These are phyloP conservation scores for Agrocybe praecox DNA, from an alignment of 768 basidiomycete genomes.

Conservation along the genomic window DNA sequence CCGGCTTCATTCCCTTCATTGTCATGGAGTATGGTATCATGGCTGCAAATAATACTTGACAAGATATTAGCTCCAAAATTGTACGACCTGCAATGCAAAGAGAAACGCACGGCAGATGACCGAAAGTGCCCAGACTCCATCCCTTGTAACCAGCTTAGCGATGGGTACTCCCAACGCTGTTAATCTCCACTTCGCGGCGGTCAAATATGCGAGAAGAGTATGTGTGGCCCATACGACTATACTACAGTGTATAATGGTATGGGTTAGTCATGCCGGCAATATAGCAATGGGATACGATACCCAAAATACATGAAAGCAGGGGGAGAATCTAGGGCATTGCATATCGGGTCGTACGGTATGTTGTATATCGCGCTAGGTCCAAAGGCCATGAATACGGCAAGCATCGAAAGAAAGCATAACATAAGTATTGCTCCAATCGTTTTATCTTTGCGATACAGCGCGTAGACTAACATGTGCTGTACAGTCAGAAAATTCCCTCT, in stretches of 20 bases:
- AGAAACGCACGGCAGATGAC: slow-evolving; percentile 1
- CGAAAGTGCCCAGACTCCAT: neutral
- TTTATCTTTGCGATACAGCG: slow-evolving; percentile 1
- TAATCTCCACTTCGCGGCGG: neutral
- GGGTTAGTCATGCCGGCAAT: neutral
- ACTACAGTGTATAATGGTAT: neutral
- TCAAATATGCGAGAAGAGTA: neutral
- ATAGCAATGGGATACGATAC: neutral
- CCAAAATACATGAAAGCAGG: neutral
- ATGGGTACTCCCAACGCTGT: neutral
- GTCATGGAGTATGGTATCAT: neutral
- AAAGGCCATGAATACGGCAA: neutral
- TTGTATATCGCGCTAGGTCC: neutral
- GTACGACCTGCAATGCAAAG: neutral
- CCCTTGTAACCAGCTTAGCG: neutral
- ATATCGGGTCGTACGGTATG: slow-evolving; percentile 1
- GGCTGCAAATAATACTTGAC: neutral
- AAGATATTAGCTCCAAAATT: neutral
- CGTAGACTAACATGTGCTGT: neutral
- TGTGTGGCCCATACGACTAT: neutral
- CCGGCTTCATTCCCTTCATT: neutral
- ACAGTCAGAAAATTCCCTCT: neutral
- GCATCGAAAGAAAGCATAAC: neutral
- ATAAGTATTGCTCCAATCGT: neutral
- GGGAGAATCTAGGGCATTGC: neutral